Evolutionary conservation across 495 filamentous ascomycete genomes (phyloP), one percentile per base, ranked within the genome.

Genomic region (Podospora didyma): DNA sequence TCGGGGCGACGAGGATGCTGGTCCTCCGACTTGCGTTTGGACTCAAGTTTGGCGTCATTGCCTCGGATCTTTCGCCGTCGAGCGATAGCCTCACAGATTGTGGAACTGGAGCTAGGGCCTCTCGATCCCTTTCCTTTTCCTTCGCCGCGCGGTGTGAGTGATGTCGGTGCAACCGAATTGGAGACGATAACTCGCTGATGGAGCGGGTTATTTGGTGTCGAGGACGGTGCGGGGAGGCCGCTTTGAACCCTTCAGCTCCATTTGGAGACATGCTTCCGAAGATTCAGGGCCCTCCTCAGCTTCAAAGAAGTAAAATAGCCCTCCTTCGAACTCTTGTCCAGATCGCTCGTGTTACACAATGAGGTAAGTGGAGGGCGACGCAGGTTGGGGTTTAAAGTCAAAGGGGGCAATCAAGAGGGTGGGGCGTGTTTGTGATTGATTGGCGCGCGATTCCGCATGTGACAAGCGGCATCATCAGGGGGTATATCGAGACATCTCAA

Each of bases 181-280:
- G 69, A 31, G 73, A 71, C 31, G 79, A 76, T 48, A 78, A 61
- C 57, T 83, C 78, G 49, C 73, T 72, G 48, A 79, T 76, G 34
- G 78, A 81, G 11, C 75, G 74, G 49, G 69, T 72, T 45, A 79
- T 69, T 54, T 76, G 73, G 56, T 82, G 79, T 45, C 73, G 70
- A 41, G 75, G 72, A 46, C 71, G 74, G 24, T 70, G 66, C 48
- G 73, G 68, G 22, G 74, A 71, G 47, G 68, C 62, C 19, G 65
- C 46, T 49, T 63, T 69, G 19, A 59, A 21, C 39, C 46, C 48
- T 22, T 70, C 69, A 51, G 48, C 61, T 58, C 71, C 70, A 69
- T 73, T 70, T 51, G 64, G 66, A 59, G 71, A 66, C 73, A 75
- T 75, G 34, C 21, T 47, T 47, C 45, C 7, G 7, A 46, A 37